phyloP scores from a whole-genome alignment of 176 grass and related monocot species.

The Zizania latifolia region DNA sequence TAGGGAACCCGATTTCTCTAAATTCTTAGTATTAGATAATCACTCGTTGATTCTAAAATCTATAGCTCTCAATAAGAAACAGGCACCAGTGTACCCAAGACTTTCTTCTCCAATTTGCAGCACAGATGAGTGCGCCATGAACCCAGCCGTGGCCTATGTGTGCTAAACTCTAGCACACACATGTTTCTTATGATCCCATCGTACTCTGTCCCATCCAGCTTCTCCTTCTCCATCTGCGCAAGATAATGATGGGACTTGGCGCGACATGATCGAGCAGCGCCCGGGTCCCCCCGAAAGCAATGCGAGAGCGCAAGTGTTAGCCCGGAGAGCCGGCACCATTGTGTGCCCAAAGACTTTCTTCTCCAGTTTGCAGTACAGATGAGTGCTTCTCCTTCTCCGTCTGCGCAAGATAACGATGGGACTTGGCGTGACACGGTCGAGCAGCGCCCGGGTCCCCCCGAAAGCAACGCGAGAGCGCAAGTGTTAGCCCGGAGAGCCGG shows the following conservation, averaged over 20 bases:
- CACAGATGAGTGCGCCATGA: neutral
- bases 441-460: neutral
- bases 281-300: neutral
- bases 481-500: neutral
- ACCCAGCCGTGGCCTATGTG: no score
- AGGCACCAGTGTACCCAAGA: no score
- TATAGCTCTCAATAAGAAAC: no score
- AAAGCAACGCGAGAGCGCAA: neutral
- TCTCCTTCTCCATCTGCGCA: no score
- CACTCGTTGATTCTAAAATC: no score
- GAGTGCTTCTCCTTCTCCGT: no score
- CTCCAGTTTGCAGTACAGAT: no score
- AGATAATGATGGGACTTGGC: neutral
- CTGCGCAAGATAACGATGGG: neutral
- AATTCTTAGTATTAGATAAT: no score
- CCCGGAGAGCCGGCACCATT: neutral
- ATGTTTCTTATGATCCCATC: no score
- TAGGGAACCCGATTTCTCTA: no score
- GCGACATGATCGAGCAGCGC: neutral
- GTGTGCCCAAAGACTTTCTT: no score
- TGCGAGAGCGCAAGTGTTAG: neutral
- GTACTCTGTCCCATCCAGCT: neutral
- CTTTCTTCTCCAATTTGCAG: neutral
- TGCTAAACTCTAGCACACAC: no score
- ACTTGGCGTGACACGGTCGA: neutral